Base-by-base conservation (phyloP, 805 yeast genomes). In the Wickerhamiella australiensis region DNA sequence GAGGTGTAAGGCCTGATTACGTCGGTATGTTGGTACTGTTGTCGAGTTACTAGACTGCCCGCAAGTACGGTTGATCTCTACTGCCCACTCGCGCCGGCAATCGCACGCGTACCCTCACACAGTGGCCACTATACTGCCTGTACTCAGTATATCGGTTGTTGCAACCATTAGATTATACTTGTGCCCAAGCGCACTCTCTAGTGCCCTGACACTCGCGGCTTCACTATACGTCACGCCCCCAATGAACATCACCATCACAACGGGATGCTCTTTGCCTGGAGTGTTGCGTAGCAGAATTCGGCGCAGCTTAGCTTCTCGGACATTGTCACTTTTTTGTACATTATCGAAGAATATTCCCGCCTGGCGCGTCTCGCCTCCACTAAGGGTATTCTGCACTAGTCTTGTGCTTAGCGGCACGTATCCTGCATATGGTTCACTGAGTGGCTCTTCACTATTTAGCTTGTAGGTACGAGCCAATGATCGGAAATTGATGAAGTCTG, bases 161-260 rank as follows among this genome's bases (percentile, higher is more conserved):
- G 75, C 60, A 1, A 78, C 64, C 5, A 76, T 56, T 38, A 77
- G 61, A 31, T 69, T 62, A 15, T 18, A 22, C 11, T 36, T 21
- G 47, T 65, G 66, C 23, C 58, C 56, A 7, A 66, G 61, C 31
- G 68, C 53, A 21, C 68, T 69, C 43, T 68, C 65, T 50, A 85
- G 69, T 49, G 70, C 73, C 57, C 80, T 69, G 43, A 90, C 65
- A 2, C 87, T 79, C 2, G 90, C 77, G 15, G 88, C 69, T 63
- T 90, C 98, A 7, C 92, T 78, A 60, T 84, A 72, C 0, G 96
- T 85, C 6, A 88, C 68, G 0, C 98, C 97, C 12, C 97, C 97
- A 37, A 88, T 59, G 53, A 82, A 79, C 75, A 47, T 85, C 56
- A 53, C 85, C 59, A 52, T 65, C 49, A 61, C 65, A 49, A 60